A percentile compares a stretch with the other conserved stretches of the same genome.
These are phyloP conservation scores for Eucalyptus urophylla DNA, from an alignment of 345 rosid species.

Conservation along the genomic window DNA sequence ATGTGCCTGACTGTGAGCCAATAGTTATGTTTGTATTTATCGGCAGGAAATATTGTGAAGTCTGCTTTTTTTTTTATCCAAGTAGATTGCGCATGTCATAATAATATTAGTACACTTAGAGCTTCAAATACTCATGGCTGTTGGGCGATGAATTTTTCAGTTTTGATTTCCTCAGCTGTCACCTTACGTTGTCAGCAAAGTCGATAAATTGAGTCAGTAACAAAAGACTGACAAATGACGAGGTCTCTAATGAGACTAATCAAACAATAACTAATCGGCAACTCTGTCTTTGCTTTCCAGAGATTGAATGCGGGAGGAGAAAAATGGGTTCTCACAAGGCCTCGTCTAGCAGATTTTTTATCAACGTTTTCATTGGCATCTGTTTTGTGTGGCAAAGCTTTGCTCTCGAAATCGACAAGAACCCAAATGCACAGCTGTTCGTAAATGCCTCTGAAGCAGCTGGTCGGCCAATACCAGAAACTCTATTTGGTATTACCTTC, in stretches of 20 bases:
- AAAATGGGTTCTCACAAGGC: constrained; percentile 30
- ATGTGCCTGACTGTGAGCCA: background rate
- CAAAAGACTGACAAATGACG: background rate
- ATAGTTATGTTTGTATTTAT: background rate
- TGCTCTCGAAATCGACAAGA: constrained; percentile 30
- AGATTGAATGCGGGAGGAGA: constrained; percentile 23
- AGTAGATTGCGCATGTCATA: background rate
- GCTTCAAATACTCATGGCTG: background rate
- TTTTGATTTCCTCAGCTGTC: background rate
- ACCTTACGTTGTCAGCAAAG: background rate
- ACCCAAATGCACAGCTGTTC: constrained; percentile 32
- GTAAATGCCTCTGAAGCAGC: constrained; percentile 49
- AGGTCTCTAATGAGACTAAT: background rate
- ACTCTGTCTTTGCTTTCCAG: background rate
- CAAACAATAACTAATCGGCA: background rate
- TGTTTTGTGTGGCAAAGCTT: constrained; percentile 28
- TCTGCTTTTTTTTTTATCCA: background rate
- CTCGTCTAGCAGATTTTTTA: constrained; percentile 10
- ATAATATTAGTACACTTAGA: background rate
- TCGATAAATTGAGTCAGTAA: background rate
- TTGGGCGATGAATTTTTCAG: background rate
- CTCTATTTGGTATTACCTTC: constrained; percentile 80
- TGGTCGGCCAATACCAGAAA: constrained; percentile 45
- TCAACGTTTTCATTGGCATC: constrained; percentile 25
- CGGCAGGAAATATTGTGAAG: background rate